A percentile compares a stretch with the other conserved stretches of the same genome.
Conservation (phyloP, 768 basidiomycete species). For the Pulveroboletus sp. region DNA sequence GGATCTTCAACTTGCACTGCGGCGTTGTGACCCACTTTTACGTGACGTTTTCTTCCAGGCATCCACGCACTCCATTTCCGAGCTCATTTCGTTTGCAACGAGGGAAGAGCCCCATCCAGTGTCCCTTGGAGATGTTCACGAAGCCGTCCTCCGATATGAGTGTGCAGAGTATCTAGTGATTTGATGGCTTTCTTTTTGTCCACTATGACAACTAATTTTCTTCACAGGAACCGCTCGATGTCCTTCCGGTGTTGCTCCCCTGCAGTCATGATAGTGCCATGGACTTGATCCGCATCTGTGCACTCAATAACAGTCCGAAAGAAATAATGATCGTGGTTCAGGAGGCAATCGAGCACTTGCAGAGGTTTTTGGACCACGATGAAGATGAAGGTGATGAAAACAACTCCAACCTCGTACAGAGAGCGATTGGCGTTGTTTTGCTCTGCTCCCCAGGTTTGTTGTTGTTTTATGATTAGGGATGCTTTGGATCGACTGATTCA, state of each 20-base stretch:
- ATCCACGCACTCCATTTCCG: slow-evolving; percentile 11
- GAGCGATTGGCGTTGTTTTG: slow-evolving; percentile 10
- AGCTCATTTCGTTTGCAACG: slow-evolving; percentile 19
- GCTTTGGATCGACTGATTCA: neutral
- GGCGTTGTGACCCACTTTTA: neutral
- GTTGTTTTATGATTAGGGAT: neutral
- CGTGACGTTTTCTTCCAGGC: slow-evolving; percentile 10
- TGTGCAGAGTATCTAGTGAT: slow-evolving; percentile 19
- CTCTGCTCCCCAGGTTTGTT: slow-evolving; percentile 23
- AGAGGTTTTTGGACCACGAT: slow-evolving; percentile 9
- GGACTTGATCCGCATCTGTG: slow-evolving; percentile 32
- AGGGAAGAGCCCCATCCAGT: neutral
- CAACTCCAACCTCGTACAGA: slow-evolving; percentile 5
- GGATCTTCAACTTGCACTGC: neutral
- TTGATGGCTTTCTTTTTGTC: neutral
- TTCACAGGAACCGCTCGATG: slow-evolving; percentile 36
- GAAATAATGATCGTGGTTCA: slow-evolving; percentile 40
- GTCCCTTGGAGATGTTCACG: slow-evolving; percentile 18
- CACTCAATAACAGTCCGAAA: slow-evolving; percentile 33
- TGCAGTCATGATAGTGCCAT: slow-evolving; percentile 26
- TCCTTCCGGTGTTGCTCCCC: slow-evolving; percentile 35
- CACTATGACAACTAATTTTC: no score
- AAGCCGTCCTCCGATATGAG: slow-evolving; percentile 11
- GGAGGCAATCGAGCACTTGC: slow-evolving; percentile 35
- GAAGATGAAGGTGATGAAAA: slow-evolving; percentile 18